Conservation (phyloP, 345 rosid genomes). For the Eucalyptus regnans region DNA sequence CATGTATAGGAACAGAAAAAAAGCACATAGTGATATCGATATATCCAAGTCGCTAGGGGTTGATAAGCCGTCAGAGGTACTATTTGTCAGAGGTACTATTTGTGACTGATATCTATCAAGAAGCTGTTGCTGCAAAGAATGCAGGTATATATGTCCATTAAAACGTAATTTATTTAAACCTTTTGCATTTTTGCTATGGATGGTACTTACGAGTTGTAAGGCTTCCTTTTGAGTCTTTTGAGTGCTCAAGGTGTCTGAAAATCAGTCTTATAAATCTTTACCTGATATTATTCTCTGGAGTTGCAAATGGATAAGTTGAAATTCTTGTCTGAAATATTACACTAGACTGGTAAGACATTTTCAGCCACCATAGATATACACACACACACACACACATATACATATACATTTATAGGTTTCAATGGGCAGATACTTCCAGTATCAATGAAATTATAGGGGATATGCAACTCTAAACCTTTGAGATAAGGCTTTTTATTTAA, state of each 20-base stretch:
- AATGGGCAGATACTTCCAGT: not conserved
- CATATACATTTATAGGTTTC: not conserved
- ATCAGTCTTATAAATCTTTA: not conserved
- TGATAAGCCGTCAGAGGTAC: constrained; percentile 65
- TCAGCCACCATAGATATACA: not conserved
- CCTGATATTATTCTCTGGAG: not conserved
- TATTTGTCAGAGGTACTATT: constrained; percentile 72
- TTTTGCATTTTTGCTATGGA: not conserved
- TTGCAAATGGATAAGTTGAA: not conserved
- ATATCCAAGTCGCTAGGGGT: constrained; percentile 62
- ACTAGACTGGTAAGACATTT: not conserved
- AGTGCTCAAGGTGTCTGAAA: not conserved
- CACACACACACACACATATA: too few relatives aligned
- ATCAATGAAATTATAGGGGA: not conserved
- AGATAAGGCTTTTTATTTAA: not conserved
- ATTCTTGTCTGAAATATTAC: not conserved
- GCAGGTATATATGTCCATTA: constrained; percentile 39
- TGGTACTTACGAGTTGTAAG: not conserved
- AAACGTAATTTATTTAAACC: too few relatives aligned
- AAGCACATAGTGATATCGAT: constrained; percentile 51
- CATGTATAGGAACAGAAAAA: constrained; percentile 51
- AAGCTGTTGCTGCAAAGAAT: constrained; percentile 76
- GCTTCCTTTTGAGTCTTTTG: not conserved
- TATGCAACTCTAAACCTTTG: not conserved
- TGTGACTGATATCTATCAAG: constrained; percentile 75